Evolutionary conservation across 768 basidiomycete genomes (phyloP).

Genomic region (Kwoniella sp.): DNA sequence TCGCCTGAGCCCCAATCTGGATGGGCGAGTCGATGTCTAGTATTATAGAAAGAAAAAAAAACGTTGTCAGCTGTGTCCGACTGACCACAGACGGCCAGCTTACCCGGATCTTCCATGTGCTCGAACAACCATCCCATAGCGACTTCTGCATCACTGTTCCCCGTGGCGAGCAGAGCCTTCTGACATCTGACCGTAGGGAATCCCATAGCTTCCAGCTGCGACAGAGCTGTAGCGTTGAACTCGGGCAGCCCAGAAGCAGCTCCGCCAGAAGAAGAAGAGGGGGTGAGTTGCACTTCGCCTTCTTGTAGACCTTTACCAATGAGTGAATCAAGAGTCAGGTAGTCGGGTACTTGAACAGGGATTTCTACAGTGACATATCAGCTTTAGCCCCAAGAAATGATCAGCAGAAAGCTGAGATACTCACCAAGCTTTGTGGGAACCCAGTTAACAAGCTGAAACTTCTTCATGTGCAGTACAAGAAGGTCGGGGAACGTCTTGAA

Average conservation of each 20-base stretch:
- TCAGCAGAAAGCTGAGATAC: slow-evolving; percentile 32
- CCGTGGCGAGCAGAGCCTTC: slow-evolving; percentile 86
- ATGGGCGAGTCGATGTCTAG: slow-evolving; percentile 86
- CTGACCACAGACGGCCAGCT: slow-evolving; percentile 20
- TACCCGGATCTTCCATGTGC: slow-evolving; percentile 93
- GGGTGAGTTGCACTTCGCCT: slow-evolving; percentile 70
- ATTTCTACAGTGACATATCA: slow-evolving; percentile 65
- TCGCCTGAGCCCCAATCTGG: slow-evolving; percentile 42
- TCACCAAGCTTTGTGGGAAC: slow-evolving; percentile 89
- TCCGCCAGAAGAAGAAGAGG: slow-evolving; percentile 36
- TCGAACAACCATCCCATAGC: slow-evolving; percentile 96
- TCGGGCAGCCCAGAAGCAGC: slow-evolving; percentile 60
- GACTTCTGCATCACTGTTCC: slow-evolving; percentile 66
- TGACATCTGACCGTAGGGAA: slow-evolving; percentile 84
- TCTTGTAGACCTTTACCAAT: slow-evolving; percentile 71
- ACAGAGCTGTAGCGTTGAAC: slow-evolving; percentile 74
- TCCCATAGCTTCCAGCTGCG: slow-evolving; percentile 82
- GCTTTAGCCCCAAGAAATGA: neutral
- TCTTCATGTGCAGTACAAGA: slow-evolving; percentile 84
- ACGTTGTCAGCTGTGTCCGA: slow-evolving; percentile 10
- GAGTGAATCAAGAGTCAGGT: slow-evolving; percentile 68
- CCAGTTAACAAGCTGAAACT: slow-evolving; percentile 95
- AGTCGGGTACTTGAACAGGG: slow-evolving; percentile 71
- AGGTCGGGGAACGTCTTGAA: slow-evolving; percentile 87
- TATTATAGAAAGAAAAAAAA: neutral